A percentile compares a stretch with the other conserved stretches of the same genome.
phyloP scores from a whole-genome alignment of 495 filamentous ascomycete species.

The Daldinia loculata region DNA sequence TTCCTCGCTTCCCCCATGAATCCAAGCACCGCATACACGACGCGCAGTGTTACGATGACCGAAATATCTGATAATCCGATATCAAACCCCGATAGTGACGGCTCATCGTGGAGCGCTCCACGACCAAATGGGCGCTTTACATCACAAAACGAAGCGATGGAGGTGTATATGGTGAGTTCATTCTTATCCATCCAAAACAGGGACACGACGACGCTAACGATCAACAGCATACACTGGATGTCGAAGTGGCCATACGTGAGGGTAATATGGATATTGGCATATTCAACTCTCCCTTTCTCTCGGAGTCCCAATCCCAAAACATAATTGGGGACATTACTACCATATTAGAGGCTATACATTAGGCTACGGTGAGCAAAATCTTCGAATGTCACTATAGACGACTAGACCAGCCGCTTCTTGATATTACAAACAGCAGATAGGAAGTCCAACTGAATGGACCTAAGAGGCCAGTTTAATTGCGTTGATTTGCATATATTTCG shows the following conservation, averaged over 20 bases:
- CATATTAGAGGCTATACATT: constrained; percentile 21
- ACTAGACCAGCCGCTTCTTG: background rate
- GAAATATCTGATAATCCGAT: constrained; percentile 11
- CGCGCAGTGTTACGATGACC: constrained; percentile 26
- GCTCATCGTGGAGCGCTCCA: constrained; percentile 7
- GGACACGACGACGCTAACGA: constrained; percentile 21
- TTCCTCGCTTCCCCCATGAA: constrained; percentile 55
- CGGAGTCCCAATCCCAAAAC: constrained; percentile 10
- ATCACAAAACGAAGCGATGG: constrained; percentile 33
- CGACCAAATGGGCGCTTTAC: constrained; percentile 17
- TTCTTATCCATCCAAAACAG: background rate
- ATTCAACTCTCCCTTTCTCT: constrained; percentile 52
- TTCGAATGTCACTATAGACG: background rate
- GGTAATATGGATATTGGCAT: constrained; percentile 63
- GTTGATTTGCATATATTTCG: background rate
- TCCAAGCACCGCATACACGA: constrained; percentile 15
- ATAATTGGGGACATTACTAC: constrained; percentile 24
- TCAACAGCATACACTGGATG: constrained; percentile 60
- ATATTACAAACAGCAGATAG: background rate
- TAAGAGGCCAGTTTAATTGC: background rate
- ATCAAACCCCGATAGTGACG: background rate
- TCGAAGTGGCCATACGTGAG: constrained; percentile 60
- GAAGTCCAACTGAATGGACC: background rate
- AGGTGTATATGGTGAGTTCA: constrained; percentile 50
- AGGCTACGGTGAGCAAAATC: background rate